A percentile compares a stretch with the other conserved stretches of the same genome.
Evolutionary conservation across 352 stramenopile genomes (phyloP).

Genomic region (Phytophthora fragariaefolia): DNA sequence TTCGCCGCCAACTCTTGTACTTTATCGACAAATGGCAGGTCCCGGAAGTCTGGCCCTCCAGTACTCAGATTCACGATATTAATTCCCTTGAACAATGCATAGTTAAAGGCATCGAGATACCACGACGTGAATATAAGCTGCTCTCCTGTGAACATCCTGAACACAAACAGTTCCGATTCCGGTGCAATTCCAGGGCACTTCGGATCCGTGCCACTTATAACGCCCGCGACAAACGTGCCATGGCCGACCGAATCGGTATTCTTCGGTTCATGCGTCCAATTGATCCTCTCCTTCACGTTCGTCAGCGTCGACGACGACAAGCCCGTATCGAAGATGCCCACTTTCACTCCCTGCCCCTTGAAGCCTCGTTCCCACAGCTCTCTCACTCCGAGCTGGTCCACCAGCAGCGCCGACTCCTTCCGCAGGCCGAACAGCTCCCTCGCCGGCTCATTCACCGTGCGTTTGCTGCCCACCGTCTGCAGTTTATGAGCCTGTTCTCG

Average conservation of each 20-base stretch:
- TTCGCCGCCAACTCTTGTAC: slow-evolving; percentile 82
- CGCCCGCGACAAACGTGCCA: slow-evolving; percentile 85
- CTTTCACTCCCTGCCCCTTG: slow-evolving; percentile 77
- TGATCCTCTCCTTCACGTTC: slow-evolving; percentile 81
- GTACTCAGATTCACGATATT: slow-evolving; percentile 90
- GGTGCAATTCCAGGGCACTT: slow-evolving; percentile 83
- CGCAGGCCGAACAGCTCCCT: slow-evolving; percentile 30
- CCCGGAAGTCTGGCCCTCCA: slow-evolving; percentile 84
- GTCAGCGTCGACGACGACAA: slow-evolving; percentile 56
- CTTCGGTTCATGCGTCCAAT: slow-evolving; percentile 88
- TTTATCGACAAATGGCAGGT: slow-evolving; percentile 91
- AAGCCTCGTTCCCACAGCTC: slow-evolving; percentile 66
- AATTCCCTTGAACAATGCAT: slow-evolving; percentile 76
- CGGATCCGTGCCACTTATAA: slow-evolving; percentile 63
- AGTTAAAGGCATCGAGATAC: slow-evolving; percentile 93
- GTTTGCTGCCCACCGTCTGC: slow-evolving; percentile 27
- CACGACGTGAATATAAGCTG: slow-evolving; percentile 91
- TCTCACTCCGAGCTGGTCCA: slow-evolving; percentile 60
- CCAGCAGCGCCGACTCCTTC: slow-evolving; percentile 43
- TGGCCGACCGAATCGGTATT: slow-evolving; percentile 80
- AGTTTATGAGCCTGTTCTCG: slow-evolving; percentile 13
- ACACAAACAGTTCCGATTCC: slow-evolving; percentile 78
- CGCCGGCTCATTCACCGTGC: slow-evolving; percentile 18
- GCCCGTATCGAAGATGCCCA: slow-evolving; percentile 90
- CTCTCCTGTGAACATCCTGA: slow-evolving; percentile 87